A percentile compares a stretch with the other conserved stretches of the same genome.
Conservation (phyloP, 2,329 filamentous ascomycete species). For the Cladorrhinum sp. region DNA sequence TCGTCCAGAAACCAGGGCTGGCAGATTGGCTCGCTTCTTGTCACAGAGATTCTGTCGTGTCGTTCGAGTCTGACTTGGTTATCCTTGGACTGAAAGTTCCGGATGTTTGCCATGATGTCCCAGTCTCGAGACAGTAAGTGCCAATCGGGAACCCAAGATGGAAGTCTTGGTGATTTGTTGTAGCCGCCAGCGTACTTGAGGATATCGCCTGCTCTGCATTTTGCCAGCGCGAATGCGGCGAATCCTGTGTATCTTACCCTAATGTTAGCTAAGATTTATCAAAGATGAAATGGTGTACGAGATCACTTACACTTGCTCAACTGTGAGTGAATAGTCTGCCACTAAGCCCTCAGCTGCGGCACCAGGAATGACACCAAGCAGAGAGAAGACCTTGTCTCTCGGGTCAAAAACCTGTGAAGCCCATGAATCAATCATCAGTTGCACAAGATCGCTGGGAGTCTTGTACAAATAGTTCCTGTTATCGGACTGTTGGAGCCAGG, state of each 20-base stretch:
- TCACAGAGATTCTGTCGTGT: neutral
- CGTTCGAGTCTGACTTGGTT: neutral
- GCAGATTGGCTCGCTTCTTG: neutral
- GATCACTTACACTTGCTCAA: conserved; percentile 16
- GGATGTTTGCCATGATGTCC: conserved; percentile 14
- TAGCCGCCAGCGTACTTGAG: conserved; percentile 18
- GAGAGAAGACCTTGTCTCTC: conserved; percentile 18
- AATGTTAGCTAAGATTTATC: neutral
- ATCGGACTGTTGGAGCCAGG: conserved; percentile 16
- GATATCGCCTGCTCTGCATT: conserved; percentile 1
- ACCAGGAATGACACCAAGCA: conserved; percentile 16
- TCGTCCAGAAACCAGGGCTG: conserved; percentile 4
- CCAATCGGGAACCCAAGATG: conserved; percentile 20
- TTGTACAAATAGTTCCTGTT: conserved; percentile 13
- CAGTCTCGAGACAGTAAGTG: conserved; percentile 13
- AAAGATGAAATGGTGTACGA: neutral
- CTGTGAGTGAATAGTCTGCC: conserved; percentile 16
- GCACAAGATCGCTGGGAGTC: conserved; percentile 7
- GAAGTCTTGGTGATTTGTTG: conserved; percentile 12
- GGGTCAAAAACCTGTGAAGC: conserved; percentile 17
- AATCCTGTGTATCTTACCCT: conserved; percentile 15
- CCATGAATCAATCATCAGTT: conserved; percentile 18
- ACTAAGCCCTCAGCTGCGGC: conserved; percentile 15
- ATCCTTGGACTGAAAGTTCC: neutral
- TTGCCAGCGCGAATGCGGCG: conserved; percentile 11